phyloP scores from a whole-genome alignment of 23 red algal genomes.

The Chondrus crispus region DNA sequence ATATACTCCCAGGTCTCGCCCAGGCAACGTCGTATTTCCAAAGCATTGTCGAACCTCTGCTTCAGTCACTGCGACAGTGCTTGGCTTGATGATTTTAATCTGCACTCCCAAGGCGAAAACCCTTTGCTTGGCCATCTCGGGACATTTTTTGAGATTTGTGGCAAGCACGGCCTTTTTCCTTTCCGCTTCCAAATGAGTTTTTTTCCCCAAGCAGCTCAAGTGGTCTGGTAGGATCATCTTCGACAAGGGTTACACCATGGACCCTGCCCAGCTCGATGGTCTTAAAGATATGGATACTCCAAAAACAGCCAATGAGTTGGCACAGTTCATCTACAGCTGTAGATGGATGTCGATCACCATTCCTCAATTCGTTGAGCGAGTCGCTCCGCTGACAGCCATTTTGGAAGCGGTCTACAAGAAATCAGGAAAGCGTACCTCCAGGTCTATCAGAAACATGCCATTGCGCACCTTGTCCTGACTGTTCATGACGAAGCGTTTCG shows the following conservation, averaged over 20 bases:
- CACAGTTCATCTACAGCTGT: conserved; percentile 21
- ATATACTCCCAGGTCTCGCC: neutral
- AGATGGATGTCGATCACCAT: conserved; percentile 15
- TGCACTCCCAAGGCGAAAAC: neutral
- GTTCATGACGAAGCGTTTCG: neutral
- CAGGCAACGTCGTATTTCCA: neutral
- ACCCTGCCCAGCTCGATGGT: neutral
- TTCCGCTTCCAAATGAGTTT: neutral
- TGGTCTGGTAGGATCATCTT: neutral
- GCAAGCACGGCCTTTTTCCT: neutral
- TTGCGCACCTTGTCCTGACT: neutral
- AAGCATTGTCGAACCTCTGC: neutral
- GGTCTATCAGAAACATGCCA: neutral
- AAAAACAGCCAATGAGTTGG: neutral
- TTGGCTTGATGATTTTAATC: conserved; percentile 37
- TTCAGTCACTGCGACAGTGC: neutral
- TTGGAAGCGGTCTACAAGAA: neutral
- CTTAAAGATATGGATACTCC: neutral
- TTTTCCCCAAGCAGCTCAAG: neutral
- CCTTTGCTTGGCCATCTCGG: neutral
- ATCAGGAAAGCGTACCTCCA: neutral
- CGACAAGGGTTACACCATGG: neutral
- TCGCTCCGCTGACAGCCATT: neutral
- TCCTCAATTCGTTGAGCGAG: neutral
- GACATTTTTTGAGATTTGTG: neutral